Evolutionary conservation across 2,329 filamentous ascomycete genomes (phyloP), one percentile per base, ranked within the genome.

Genomic region (Cadophora sp.): DNA sequence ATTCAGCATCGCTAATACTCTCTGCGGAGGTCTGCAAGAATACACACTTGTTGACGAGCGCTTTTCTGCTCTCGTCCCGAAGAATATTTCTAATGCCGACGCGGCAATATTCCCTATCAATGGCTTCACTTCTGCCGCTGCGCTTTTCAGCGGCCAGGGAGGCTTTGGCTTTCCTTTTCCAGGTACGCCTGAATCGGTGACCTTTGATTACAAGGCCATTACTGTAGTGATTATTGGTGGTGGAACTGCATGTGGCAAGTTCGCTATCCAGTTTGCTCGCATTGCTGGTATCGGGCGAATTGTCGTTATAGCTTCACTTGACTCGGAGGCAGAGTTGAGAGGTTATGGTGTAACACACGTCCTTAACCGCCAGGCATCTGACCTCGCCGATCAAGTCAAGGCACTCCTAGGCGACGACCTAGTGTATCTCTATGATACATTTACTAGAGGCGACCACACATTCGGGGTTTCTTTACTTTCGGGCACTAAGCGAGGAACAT

Each of bases 341-440:
- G 64, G 40, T 7, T 76, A 73, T 22, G 81, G 81, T 1, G 82
- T 81, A 0, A 82, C 81, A 0, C 77, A 82, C 69, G 76, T 83
- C 1, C 68, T 82, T n/a, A 78, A 81, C 63, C 80, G 81, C 4
- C 68, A 27, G 5, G 48, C 65, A n/a, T 71, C 7, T 37, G 75
- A 76, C 3, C 73, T 81, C 2, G 69, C 75, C 0, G 67, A 66
- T 0, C 73, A 77, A n/a, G 78, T 82, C 64, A 76, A 77, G 0
- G 74, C 69, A 2, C 71, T 81, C 7, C 79, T 80, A 1, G 79
- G 79, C 2, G 81, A 82, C 67, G 79, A 81, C 6, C 71, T 82
- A 4, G 14, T 80, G 6, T 79, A 76, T 65, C 79, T 80, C 4
- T 79, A 76, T 64, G 80, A 83, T 66, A 1, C 71, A 62, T 58